Evolutionary conservation across 129 eudicot species (phyloP).

Genomic region (Deinandra increscens): DNA sequence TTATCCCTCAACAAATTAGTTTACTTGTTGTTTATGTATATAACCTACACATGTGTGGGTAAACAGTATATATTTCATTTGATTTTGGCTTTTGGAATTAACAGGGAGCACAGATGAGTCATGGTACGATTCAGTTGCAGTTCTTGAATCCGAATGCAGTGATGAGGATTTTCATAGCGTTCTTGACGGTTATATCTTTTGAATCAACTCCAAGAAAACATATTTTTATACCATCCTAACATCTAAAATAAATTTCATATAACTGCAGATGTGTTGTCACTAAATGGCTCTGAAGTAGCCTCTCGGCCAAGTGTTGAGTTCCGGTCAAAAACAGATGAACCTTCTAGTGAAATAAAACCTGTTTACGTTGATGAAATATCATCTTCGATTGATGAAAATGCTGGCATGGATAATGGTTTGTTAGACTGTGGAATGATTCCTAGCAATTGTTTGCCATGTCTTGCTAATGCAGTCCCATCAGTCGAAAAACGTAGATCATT

Average conservation of each 20-base stretch:
- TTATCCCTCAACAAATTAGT: too few relatives aligned
- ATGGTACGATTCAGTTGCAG: conserved; percentile 73
- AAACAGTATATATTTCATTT: not conserved
- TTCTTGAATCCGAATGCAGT: conserved; percentile 82
- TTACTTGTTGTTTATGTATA: too few relatives aligned
- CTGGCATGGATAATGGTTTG: conserved; percentile 48
- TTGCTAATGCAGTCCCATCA: conserved; percentile 63
- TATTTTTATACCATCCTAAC: not conserved
- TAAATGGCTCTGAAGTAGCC: conserved; percentile 49
- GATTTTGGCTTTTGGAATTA: conserved; percentile 20
- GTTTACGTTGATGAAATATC: conserved; percentile 60
- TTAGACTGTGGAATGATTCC: conserved; percentile 71
- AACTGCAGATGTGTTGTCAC: conserved; percentile 54
- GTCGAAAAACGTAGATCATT: conserved; percentile 64
- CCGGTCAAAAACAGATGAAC: conserved; percentile 39
- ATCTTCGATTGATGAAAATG: conserved; percentile 43
- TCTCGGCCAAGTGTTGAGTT: conserved; percentile 45
- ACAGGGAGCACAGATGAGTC: conserved; percentile 70
- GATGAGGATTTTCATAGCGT: conserved; percentile 89
- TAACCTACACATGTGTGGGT: too few relatives aligned
- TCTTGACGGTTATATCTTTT: conserved; percentile 49
- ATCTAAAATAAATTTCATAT: conserved; percentile 2
- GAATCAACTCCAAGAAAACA: not conserved
- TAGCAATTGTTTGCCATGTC: conserved; percentile 81
- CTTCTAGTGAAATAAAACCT: conserved; percentile 40